These are phyloP conservation scores for Capsella rubella DNA, from an alignment of 441 rosid species.

Conservation along the genomic window DNA sequence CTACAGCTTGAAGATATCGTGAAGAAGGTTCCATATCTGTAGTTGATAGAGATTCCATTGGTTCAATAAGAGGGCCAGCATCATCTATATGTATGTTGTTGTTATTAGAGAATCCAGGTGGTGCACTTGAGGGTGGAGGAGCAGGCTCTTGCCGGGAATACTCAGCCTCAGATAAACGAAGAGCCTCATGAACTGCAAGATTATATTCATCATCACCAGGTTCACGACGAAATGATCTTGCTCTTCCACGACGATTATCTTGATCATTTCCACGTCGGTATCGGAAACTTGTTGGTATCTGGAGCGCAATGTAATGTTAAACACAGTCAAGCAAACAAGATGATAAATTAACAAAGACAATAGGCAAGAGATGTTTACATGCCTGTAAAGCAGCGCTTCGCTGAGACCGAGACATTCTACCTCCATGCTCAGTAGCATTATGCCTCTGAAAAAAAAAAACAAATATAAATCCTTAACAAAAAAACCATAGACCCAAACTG, in stretches of 20 bases:
- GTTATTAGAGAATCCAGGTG: slow-evolving; percentile 49
- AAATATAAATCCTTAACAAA: slow-evolving; percentile 1
- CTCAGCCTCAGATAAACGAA: slow-evolving; percentile 59
- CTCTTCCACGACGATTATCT: slow-evolving; percentile 83
- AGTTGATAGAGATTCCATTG: slow-evolving; percentile 68
- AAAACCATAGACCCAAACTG: slow-evolving; percentile 20
- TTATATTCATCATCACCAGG: slow-evolving; percentile 72
- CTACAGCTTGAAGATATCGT: slow-evolving; percentile 86
- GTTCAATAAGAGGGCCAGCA: slow-evolving; percentile 64
- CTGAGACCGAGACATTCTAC: slow-evolving; percentile 91
- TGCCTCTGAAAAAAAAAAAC: slow-evolving; percentile 71
- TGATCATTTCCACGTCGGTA: slow-evolving; percentile 72
- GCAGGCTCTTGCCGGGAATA: slow-evolving; percentile 56
- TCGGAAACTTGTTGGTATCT: slow-evolving; percentile 96
- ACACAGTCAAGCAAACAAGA: slow-evolving; percentile 8
- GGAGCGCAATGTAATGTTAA: slow-evolving; percentile 22
- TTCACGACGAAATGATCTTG: slow-evolving; percentile 65
- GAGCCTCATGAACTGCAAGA: slow-evolving; percentile 71
- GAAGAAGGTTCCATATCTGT: slow-evolving; percentile 67
- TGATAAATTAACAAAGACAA: background rate
- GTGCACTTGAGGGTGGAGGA: slow-evolving; percentile 56
- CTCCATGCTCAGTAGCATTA: slow-evolving; percentile 88
- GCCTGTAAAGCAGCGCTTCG: slow-evolving; percentile 95
- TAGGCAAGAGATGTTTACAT: slow-evolving; percentile 25
- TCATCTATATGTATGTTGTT: slow-evolving; percentile 48